These are phyloP conservation scores for Sporothrix protearum DNA, from an alignment of 2,329 filamentous ascomycete genomes.

Conservation along the genomic window DNA sequence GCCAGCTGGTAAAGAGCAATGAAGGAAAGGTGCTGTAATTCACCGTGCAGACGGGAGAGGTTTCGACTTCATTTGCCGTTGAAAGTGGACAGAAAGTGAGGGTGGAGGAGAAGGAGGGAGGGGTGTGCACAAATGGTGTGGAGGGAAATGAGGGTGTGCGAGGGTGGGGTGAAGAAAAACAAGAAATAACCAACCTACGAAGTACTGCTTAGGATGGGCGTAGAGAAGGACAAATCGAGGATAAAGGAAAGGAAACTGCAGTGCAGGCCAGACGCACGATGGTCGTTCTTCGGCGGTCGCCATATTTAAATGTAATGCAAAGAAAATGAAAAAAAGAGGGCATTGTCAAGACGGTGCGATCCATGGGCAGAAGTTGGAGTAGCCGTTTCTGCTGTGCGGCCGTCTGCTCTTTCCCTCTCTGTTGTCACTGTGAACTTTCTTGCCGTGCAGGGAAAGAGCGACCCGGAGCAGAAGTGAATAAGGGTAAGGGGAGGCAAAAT, in stretches of 20 bases:
- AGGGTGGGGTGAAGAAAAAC: conserved; percentile 10
- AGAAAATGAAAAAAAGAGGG: neutral
- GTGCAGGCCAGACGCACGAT: conserved; percentile 7
- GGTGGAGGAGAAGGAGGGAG: neutral
- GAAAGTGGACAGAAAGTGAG: neutral
- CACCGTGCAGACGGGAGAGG: neutral
- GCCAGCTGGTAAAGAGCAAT: neutral
- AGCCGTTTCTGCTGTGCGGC: neutral
- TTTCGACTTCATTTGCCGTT: neutral
- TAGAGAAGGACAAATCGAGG: neutral
- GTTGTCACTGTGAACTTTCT: neutral
- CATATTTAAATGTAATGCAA: neutral
- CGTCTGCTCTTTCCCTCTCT: neutral
- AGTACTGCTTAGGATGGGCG: too few relatives aligned
- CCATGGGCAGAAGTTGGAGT: neutral
- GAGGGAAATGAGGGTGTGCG: neutral
- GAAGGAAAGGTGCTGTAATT: too few relatives aligned
- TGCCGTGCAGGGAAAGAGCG: neutral
- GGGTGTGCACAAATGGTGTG: neutral
- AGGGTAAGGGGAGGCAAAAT: neutral
- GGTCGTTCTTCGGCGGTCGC: conserved; percentile 19
- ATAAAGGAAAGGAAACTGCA: neutral
- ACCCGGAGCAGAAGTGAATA: neutral
- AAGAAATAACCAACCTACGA: too few relatives aligned
- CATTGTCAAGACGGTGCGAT: neutral